Percentiles rank a stretch among this genome's conserved stretches.
Conservation (phyloP, 108 stramenopile species). For the Stephanodiscus triporus region DNA sequence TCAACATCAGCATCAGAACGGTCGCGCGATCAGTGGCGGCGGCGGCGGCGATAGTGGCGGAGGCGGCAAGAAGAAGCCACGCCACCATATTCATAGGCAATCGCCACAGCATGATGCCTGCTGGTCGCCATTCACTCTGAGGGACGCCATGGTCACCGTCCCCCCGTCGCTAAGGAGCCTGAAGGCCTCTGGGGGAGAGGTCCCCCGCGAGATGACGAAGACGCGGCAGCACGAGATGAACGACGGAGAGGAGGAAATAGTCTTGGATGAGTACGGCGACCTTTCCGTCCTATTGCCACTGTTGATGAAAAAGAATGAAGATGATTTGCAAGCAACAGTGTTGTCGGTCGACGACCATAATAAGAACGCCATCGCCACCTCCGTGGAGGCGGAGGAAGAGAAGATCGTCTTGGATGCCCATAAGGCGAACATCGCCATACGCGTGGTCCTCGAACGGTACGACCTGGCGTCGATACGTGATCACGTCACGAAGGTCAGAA, state of each 20-base stretch:
- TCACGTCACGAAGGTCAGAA: conserved; percentile 63
- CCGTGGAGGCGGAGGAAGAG: not conserved
- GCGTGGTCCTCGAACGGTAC: conserved; percentile 80
- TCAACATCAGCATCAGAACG: not conserved
- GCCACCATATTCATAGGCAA: not conserved
- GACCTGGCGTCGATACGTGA: conserved; percentile 67
- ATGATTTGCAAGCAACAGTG: not conserved
- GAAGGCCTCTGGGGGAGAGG: conserved; percentile 2
- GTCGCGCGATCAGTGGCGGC: conserved; percentile 7
- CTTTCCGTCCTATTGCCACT: conserved; percentile 42
- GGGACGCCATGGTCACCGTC: conserved; percentile 63
- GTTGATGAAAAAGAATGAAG: conserved; percentile 9
- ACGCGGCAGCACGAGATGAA: not conserved
- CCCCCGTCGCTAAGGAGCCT: conserved; percentile 58
- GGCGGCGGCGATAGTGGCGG: not conserved
- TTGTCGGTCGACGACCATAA: not conserved
- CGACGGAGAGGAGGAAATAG: conserved; percentile 14
- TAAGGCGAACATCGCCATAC: conserved; percentile 55
- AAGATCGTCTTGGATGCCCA: conserved; percentile 29
- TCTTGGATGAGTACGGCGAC: conserved; percentile 81
- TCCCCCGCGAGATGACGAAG: not conserved
- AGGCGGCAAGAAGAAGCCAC: not conserved
- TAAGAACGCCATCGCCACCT: conserved; percentile 7
- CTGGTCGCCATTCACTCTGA: conserved; percentile 64
- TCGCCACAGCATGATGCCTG: conserved; percentile 11